Evolutionary conservation across 306 rosid genomes (phyloP), one percentile per base, ranked within the genome.

Genomic region (Morella rubra): DNA sequence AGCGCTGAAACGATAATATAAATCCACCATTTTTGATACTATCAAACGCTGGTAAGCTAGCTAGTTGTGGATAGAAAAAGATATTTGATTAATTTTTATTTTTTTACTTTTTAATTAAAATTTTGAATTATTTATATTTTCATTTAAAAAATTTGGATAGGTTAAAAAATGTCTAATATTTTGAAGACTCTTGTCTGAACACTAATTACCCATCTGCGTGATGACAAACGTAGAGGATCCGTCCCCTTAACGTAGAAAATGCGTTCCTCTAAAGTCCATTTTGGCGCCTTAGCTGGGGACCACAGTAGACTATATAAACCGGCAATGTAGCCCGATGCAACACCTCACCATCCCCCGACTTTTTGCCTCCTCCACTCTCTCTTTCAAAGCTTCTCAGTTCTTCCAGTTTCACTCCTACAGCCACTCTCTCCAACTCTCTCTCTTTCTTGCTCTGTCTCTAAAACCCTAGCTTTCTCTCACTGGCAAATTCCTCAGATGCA

Each of bases 401-500:
- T 7, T 10, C 3, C 49, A 1, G 53, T 18, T 13, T 60, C 66
- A 12, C 7, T 24, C 61, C 7, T 4, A n/a, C 64, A 51, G 4
- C 40, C 44, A 27, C 55, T 27, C 60, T 69, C 24, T 45, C 15
- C 27, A 46, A n/a, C 65, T n/a, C 72, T 15, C n/a, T 59, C 72
- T 42, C 27, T 60, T 13, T 42, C 27, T 60, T 13, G 7, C 69
- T 50, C 62, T 47, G 13, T 62, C n/a, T 27, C 60, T 62, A 24
- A 72, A 79, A 61, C 69, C 82, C 78, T 79, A 79, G 20, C 53
- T 44, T 4, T 15, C 59, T 22, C 46, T 66, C 15, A 41, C 50
- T 42, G 8, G 10, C 37, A 32, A 32, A 32, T 32, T 32, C 37
- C 37, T 32, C 37, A 19, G 3, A 73, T 69, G 70, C 47, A 62